Base-by-base conservation (phyloP, 805 yeast genomes). In the Huiozyma sinensis region DNA sequence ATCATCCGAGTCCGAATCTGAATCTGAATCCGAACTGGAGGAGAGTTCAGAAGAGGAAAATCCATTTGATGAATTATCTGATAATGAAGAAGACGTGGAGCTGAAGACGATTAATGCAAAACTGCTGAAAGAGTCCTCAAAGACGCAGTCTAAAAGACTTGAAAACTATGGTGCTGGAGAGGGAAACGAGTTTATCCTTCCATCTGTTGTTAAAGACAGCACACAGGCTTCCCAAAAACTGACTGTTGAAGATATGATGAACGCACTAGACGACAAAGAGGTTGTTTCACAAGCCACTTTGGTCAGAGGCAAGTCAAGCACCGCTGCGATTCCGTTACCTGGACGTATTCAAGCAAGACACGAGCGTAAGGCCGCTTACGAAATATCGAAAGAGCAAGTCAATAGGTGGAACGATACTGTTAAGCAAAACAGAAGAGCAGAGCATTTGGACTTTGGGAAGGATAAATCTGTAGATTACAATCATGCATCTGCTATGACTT, bases 351-450 rank as follows among this genome's bases (percentile, higher is more conserved):
- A 88, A 63, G 76, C 84, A 53, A 77, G 92, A 58, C 75, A 82
- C 51, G 95, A 89, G 53, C 75, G 97, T 58, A 73, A 71, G 45
- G 97, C 90, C 2, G 97, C 98, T 0, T 89, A 84, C 60, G 94
- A 85, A 45, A 75, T 92, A 32, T 79, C 96, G 38, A 87, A 81
- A 52, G 83, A 81, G 37, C 95, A 92, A 58, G 84, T 90, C 6
- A 72, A 77, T 47, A 83, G 82, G 63, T 92, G 98, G 97, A 76
- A 79, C 44, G 95, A 88, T 41, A 76, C 81, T 0, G 86, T 92
- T 27, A 77, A 78, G 48, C 74, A 76, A 45, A 83, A 85, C 54
- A 77, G 95, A 53, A 77, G 79, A 47, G 92, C 95, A 1, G 97
- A 89, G 56, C 88, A 83, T 45, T 65, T 92, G 41, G 72, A 76